Percentiles rank a stretch among this genome's conserved stretches.
Evolutionary conservation across 768 basidiomycete species (phyloP).

Genomic region (Naganishia vishniacii): DNA sequence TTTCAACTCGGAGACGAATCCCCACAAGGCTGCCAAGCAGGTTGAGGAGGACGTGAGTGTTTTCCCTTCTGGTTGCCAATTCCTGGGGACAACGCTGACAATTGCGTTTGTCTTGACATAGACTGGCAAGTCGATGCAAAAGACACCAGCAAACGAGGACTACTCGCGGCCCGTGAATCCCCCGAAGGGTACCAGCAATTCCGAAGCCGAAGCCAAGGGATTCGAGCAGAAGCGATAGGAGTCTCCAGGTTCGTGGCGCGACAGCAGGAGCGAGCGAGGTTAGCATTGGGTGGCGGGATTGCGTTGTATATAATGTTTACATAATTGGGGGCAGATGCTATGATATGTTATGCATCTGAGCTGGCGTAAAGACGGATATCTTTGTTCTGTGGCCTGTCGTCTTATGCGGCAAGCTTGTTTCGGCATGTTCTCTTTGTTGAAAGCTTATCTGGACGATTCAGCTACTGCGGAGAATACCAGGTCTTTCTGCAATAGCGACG

Average conservation of each 20-base stretch:
- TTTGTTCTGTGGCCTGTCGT: too few relatives aligned
- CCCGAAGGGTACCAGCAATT: slow-evolving; percentile 1
- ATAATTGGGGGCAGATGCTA: not conserved
- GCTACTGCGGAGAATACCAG: too few relatives aligned
- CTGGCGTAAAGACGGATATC: too few relatives aligned
- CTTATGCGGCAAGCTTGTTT: too few relatives aligned
- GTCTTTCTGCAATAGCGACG: too few relatives aligned
- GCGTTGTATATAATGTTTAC: slow-evolving; percentile 6
- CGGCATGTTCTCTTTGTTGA: too few relatives aligned
- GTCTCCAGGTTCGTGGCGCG: too few relatives aligned
- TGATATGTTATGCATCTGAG: too few relatives aligned
- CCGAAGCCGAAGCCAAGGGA: slow-evolving; percentile 1
- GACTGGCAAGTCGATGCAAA: slow-evolving; percentile 15
- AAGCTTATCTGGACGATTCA: too few relatives aligned
- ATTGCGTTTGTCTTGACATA: not conserved
- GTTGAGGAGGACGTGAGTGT: slow-evolving; percentile 44
- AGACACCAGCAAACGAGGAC: slow-evolving; percentile 18
- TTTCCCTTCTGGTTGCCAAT: not conserved
- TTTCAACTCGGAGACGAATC: slow-evolving; percentile 40
- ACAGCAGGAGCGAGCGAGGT: not conserved
- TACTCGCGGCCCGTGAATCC: slow-evolving; percentile 10
- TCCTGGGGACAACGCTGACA: not conserved
- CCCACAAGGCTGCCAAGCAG: slow-evolving; percentile 36
- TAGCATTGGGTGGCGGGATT: too few relatives aligned
- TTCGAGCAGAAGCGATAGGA: slow-evolving; percentile 7